phyloP scores from a whole-genome alignment of 371 early-diverging fungal species.

The Mucor saturninus region DNA sequence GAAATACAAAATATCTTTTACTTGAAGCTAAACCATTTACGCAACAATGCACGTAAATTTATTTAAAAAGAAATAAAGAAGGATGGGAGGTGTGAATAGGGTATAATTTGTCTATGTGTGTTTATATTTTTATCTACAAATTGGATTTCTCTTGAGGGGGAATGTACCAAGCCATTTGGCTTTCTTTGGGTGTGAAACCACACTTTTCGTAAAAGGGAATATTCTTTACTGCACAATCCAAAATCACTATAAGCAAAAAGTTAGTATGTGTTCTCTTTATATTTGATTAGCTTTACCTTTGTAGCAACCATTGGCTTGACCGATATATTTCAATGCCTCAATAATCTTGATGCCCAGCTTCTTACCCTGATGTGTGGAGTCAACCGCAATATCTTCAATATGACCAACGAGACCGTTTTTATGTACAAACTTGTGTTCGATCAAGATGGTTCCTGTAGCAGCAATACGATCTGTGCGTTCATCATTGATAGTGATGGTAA shows the following conservation, averaged over 20 bases:
- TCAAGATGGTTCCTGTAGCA: slow-evolving; percentile 92
- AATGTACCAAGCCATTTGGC: slow-evolving; percentile 59
- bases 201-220: slow-evolving; percentile 62
- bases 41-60: slow-evolving; percentile 1
- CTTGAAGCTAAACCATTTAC: slow-evolving; percentile 8
- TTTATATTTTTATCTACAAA: not conserved
- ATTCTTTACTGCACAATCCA: slow-evolving; percentile 56
- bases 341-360: slow-evolving; percentile 79
- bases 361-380: slow-evolving; percentile 89
- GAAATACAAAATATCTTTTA: slow-evolving; percentile 29
- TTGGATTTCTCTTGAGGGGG: slow-evolving; percentile 19
- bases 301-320: slow-evolving; percentile 74
- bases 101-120: not conserved
- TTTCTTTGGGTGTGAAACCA: slow-evolving; percentile 54
- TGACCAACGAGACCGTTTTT: slow-evolving; percentile 84
- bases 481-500: slow-evolving; percentile 85
- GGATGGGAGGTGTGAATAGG: not conserved
- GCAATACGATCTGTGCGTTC: slow-evolving; percentile 69
- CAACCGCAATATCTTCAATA: slow-evolving; percentile 95
- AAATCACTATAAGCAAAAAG: slow-evolving; percentile 29
- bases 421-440: slow-evolving; percentile 97
- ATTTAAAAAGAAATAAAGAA: not conserved
- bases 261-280: no score
- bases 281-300: slow-evolving; percentile 17
- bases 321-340: slow-evolving; percentile 74